Percentiles rank a stretch among this genome's conserved stretches.
Conservation (phyloP, 1,139 yeast species). For the Protomyces inundatus region DNA sequence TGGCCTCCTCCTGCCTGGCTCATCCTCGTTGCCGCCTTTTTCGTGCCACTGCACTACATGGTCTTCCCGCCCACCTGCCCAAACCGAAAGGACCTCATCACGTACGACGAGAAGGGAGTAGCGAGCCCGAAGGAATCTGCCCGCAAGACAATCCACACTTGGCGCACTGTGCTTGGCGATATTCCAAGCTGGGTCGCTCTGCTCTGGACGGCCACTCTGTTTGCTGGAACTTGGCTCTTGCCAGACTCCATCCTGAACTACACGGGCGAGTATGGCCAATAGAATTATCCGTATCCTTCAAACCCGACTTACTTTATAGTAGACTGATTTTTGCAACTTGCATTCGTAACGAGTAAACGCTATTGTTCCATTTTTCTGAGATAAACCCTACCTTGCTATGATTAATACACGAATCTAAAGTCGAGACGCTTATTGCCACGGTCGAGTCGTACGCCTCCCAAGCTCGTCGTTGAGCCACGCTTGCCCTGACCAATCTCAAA, state of each 20-base stretch:
- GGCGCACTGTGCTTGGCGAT: background rate
- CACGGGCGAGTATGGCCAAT: background rate
- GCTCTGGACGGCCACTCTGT: background rate
- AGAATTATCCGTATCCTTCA: background rate
- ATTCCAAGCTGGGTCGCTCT: background rate
- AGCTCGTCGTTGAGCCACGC: background rate
- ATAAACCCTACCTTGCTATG: slow-evolving; percentile 29
- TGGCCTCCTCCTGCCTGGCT: background rate
- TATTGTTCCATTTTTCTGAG: too few species aligned
- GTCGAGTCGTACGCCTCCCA: slow-evolving; percentile 36
- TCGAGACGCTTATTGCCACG: slow-evolving; percentile 55
- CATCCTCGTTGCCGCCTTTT: background rate
- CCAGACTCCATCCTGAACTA: slow-evolving; percentile 22
- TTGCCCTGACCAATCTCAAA: background rate
- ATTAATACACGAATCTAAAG: slow-evolving; percentile 42
- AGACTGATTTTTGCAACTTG: background rate
- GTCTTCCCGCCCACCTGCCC: background rate
- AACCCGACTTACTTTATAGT: background rate
- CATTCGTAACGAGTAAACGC: background rate
- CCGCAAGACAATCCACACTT: background rate
- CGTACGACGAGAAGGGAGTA: background rate
- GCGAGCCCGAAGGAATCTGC: background rate
- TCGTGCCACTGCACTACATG: background rate
- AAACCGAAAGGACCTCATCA: background rate
- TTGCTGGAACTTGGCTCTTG: background rate